Percentiles rank a stretch among this genome's conserved stretches.
phyloP scores from a whole-genome alignment of 164 flowering plant species.

The Stephania cephalantha region DNA sequence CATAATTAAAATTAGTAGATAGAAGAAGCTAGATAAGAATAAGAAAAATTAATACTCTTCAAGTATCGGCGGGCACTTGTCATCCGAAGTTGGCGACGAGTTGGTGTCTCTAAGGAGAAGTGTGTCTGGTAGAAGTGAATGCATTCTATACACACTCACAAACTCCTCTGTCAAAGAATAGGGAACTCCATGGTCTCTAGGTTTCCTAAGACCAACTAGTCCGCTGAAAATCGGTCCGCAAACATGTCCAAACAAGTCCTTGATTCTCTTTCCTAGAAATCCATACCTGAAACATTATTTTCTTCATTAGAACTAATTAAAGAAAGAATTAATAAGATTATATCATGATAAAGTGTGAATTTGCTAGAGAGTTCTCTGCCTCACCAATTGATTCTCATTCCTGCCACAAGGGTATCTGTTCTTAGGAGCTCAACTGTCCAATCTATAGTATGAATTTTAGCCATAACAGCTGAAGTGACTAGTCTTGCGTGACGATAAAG shows the following conservation, averaged over 20 bases:
- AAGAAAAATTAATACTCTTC: slow-evolving; percentile 19
- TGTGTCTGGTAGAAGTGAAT: slow-evolving; percentile 38
- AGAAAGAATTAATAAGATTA: not conserved
- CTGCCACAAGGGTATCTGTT: slow-evolving; percentile 37
- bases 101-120: slow-evolving; percentile 27
- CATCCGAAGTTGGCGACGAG: slow-evolving; percentile 9
- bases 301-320: slow-evolving; percentile 1
- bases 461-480: slow-evolving; percentile 52
- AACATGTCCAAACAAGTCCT: slow-evolving; percentile 34
- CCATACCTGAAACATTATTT: slow-evolving; percentile 36
- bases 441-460: slow-evolving; percentile 52
- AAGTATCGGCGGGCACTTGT: slow-evolving; percentile 21
- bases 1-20: not conserved
- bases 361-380: not conserved
- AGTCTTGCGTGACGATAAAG: slow-evolving; percentile 40
- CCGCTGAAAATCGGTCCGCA: slow-evolving; percentile 32
- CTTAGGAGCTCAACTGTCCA: slow-evolving; percentile 47
- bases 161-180: slow-evolving; percentile 52
- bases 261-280: slow-evolving; percentile 42
- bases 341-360: too few species aligned
- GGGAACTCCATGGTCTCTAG: slow-evolving; percentile 46
- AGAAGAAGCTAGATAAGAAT: slow-evolving; percentile 11
- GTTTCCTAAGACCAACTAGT: slow-evolving; percentile 38
- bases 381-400: slow-evolving; percentile 47
- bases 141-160: slow-evolving; percentile 45